Conservation (phyloP, 1,139 yeast species). For the Lodderomyces parapsilosis region DNA sequence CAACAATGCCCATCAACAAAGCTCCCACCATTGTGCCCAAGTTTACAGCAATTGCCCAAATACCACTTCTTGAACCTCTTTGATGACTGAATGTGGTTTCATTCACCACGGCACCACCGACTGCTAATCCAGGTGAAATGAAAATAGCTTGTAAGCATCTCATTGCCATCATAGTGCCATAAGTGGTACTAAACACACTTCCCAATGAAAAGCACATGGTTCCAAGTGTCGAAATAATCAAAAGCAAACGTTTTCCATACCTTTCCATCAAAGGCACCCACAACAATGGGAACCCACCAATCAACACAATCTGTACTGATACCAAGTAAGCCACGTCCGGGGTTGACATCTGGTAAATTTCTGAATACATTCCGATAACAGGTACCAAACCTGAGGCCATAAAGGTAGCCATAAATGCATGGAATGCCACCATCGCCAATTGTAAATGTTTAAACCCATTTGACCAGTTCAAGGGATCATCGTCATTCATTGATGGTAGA, state of each 20-base stretch:
- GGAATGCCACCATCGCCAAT: constrained; percentile 19
- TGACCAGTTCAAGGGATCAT: constrained; percentile 22
- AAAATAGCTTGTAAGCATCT: constrained; percentile 19
- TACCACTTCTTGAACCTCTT: constrained; percentile 21
- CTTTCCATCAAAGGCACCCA: constrained; percentile 22
- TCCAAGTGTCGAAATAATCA: constrained; percentile 17
- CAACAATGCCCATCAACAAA: constrained; percentile 22
- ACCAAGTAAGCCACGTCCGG: constrained; percentile 18
- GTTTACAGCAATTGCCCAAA: constrained; percentile 21
- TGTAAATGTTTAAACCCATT: constrained; percentile 14
- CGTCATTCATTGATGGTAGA: constrained; percentile 17
- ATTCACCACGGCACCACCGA: constrained; percentile 19
- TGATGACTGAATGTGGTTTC: constrained; percentile 22
- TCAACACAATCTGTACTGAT: constrained; percentile 17
- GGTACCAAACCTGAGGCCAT: constrained; percentile 24
- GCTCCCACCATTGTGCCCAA: constrained; percentile 23
- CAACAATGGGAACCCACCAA: constrained; percentile 20
- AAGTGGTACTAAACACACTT: constrained; percentile 16
- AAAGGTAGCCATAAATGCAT: constrained; percentile 20
- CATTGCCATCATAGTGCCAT: constrained; percentile 18
- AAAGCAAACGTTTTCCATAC: constrained; percentile 18
- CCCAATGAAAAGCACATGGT: constrained; percentile 19
- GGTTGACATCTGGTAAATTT: constrained; percentile 14
- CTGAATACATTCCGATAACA: constrained; percentile 16
- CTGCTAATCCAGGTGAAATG: constrained; percentile 20